These are phyloP conservation scores for Ministeria vibrans DNA, from an alignment of 78 protist species.

Conservation along the genomic window DNA sequence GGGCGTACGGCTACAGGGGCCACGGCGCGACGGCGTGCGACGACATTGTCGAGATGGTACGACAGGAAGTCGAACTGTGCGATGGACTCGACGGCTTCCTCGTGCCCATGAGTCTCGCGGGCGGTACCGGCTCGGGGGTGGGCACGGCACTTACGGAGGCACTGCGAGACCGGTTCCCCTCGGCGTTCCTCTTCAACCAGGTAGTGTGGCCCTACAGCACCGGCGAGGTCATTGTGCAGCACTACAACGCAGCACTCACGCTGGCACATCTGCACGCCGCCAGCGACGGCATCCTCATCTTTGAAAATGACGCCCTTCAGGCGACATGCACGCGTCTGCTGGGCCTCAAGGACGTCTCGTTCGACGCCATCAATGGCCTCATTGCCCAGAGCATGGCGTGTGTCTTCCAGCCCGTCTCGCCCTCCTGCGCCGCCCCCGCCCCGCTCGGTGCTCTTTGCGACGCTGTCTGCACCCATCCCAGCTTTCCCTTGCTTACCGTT, in stretches of 20 bases:
- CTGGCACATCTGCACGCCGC: conserved; percentile 14
- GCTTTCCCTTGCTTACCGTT: background rate
- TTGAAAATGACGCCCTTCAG: conserved; percentile 19
- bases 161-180: conserved; percentile 14
- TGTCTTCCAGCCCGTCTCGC: conserved; percentile 6
- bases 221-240: conserved; percentile 54
- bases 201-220: conserved; percentile 38
- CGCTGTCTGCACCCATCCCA: background rate
- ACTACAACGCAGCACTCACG: conserved; percentile 40
- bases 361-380: conserved; percentile 20
- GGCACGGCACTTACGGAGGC: conserved; percentile 29
- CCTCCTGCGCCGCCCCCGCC: background rate
- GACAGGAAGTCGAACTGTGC: conserved; percentile 19
- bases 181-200: background rate
- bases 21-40: conserved; percentile 2
- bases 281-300: conserved; percentile 23
- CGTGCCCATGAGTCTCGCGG: conserved; percentile 31
- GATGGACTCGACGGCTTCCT: conserved; percentile 10
- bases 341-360: conserved; percentile 4
- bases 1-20: conserved; percentile 41
- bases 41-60: background rate
- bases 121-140: conserved; percentile 61
- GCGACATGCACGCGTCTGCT: background rate
- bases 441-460: background rate
- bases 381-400: conserved; percentile 10